phyloP scores from a whole-genome alignment of 2,329 filamentous ascomycete genomes.

The Aspergillus neoniger region DNA sequence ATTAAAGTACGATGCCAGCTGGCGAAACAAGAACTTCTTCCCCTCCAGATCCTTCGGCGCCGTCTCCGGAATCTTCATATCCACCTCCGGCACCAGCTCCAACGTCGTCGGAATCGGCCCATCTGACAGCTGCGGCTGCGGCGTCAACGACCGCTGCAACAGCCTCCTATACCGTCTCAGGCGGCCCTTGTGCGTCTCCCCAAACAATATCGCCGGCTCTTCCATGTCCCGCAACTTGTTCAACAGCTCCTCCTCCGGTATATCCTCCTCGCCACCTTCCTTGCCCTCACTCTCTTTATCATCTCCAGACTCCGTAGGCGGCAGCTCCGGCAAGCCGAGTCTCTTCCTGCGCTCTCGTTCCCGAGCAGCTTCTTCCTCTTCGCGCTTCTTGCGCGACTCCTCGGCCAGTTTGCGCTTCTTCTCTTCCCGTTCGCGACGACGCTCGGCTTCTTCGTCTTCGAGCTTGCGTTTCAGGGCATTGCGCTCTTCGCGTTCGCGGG shows the following conservation, averaged over 20 bases:
- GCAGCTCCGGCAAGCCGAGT: constrained; percentile 76
- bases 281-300: constrained; percentile 30
- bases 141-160: constrained; percentile 43
- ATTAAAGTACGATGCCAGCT: constrained; percentile 92
- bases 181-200: constrained; percentile 71
- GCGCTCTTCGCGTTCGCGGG: constrained; percentile 69
- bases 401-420: constrained; percentile 81
- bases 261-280: constrained; percentile 50
- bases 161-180: constrained; percentile 71
- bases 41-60: constrained; percentile 66
- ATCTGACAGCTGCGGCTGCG: constrained; percentile 55
- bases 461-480: constrained; percentile 79
- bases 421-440: constrained; percentile 71
- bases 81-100: constrained; percentile 74
- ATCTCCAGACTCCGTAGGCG: constrained; percentile 34
- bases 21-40: constrained; percentile 74
- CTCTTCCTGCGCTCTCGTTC: constrained; percentile 73
- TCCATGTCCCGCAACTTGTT: constrained; percentile 68
- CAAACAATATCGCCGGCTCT: constrained; percentile 77
- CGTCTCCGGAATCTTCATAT: constrained; percentile 77
- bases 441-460: constrained; percentile 79
- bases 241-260: constrained; percentile 70
- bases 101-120: constrained; percentile 88
- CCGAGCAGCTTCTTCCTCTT: constrained; percentile 72
- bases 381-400: constrained; percentile 68